phyloP scores from a whole-genome alignment of 805 yeast species.

The Suhomyces faveliae region DNA sequence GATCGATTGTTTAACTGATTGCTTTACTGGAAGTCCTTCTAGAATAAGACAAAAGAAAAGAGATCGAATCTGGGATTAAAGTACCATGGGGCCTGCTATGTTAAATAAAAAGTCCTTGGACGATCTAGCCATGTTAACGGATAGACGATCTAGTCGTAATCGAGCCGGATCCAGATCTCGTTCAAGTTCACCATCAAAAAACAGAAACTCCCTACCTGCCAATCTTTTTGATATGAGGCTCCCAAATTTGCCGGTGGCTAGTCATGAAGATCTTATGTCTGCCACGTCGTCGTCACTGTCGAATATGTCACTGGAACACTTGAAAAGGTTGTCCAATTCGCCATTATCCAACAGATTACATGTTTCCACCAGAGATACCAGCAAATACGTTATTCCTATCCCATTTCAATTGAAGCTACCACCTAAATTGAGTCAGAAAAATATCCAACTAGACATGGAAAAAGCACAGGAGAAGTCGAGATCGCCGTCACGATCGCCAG shows the following conservation, averaged over 20 bases:
- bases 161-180: slow-evolving; percentile 30
- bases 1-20: too few species aligned
- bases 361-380: slow-evolving; percentile 22
- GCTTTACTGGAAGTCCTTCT: too few species aligned
- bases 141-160: background rate
- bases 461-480: slow-evolving; percentile 9
- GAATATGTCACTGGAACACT: slow-evolving; percentile 21
- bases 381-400: slow-evolving; percentile 39
- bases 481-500: slow-evolving; percentile 16
- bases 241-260: slow-evolving; percentile 19
- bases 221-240: slow-evolving; percentile 19
- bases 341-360: slow-evolving; percentile 39
- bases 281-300: slow-evolving; percentile 19
- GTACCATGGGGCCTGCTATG: slow-evolving; percentile 1
- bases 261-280: slow-evolving; percentile 25
- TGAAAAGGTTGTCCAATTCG: slow-evolving; percentile 30
- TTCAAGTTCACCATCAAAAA: slow-evolving; percentile 36
- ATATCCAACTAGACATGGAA: slow-evolving; percentile 11
- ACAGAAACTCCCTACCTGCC: slow-evolving; percentile 24
- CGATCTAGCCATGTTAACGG: background rate
- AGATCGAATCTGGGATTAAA: background rate
- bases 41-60: background rate
- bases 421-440: slow-evolving; percentile 36
- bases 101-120: slow-evolving; percentile 7
- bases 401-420: slow-evolving; percentile 43